These are phyloP conservation scores for Fagus sylvatica DNA, from an alignment of 306 rosid species.

Conservation along the genomic window DNA sequence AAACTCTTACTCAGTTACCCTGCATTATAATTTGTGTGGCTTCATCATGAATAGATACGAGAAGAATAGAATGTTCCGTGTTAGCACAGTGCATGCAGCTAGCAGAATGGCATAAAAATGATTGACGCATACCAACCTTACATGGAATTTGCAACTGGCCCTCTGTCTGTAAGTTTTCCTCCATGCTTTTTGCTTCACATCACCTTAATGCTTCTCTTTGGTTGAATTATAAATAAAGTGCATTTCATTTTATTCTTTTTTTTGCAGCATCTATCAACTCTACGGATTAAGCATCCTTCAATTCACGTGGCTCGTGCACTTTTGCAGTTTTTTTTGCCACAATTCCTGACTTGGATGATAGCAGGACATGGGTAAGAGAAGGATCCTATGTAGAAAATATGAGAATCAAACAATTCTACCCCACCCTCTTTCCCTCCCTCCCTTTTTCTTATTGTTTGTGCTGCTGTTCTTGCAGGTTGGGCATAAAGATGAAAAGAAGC, in stretches of 20 bases:
- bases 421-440: too few relatives aligned
- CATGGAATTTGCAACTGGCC: conserved; percentile 32
- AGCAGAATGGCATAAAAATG: conserved; percentile 46
- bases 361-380: conserved; percentile 44
- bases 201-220: not conserved
- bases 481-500: too few relatives aligned
- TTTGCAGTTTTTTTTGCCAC: conserved; percentile 29
- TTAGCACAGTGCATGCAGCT: conserved; percentile 35
- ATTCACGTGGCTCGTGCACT: conserved; percentile 29
- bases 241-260: conserved; percentile 2
- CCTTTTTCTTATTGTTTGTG: too few relatives aligned
- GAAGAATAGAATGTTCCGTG: conserved; percentile 39
- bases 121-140: conserved; percentile 35
- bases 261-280: conserved; percentile 10
- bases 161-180: conserved; percentile 30
- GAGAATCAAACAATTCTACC: too few relatives aligned
- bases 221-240: not conserved
- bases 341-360: conserved; percentile 40
- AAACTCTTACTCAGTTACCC: not conserved
- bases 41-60: conserved; percentile 37
- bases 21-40: not conserved
- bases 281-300: conserved; percentile 37
- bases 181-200: conserved; percentile 12
- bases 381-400: too few relatives aligned
- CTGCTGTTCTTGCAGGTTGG: too few relatives aligned